These are phyloP conservation scores for Entomortierella chlamydospora DNA, from an alignment of 192 early-diverging fungal species.

Conservation along the genomic window DNA sequence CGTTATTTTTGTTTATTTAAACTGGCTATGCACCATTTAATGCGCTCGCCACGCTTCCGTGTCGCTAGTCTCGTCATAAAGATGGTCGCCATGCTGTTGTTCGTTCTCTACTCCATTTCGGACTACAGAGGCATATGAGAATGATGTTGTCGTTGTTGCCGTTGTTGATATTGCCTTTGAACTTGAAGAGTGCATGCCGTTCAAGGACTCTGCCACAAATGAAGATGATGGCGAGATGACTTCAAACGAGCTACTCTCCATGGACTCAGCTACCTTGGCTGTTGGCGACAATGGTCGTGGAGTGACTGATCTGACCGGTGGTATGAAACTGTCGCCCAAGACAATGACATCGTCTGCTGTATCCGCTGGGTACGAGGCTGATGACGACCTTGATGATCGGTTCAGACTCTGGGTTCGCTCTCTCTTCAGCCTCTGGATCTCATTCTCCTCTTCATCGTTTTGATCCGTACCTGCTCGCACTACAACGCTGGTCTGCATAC, in stretches of 20 bases:
- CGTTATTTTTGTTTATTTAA: slow-evolving; percentile 2
- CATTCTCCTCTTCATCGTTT: slow-evolving; percentile 31
- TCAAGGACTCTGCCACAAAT: background rate
- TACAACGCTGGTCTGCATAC: slow-evolving; percentile 42
- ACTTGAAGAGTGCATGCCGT: background rate
- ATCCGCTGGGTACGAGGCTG: slow-evolving; percentile 2
- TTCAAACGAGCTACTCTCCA: slow-evolving; percentile 6
- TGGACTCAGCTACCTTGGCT: background rate
- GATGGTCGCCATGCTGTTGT: slow-evolving; percentile 6
- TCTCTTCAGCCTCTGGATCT: slow-evolving; percentile 29
- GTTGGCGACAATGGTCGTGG: slow-evolving; percentile 15
- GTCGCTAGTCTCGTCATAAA: slow-evolving; percentile 44
- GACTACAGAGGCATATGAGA: slow-evolving; percentile 31
- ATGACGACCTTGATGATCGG: slow-evolving; percentile 17
- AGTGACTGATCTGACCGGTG: background rate
- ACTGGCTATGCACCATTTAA: no score
- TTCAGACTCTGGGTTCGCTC: slow-evolving; percentile 19
- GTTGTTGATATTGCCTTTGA: background rate
- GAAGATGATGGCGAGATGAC: slow-evolving; percentile 13
- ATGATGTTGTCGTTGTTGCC: background rate
- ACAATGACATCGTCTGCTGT: slow-evolving; percentile 22
- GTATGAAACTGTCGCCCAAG: slow-evolving; percentile 32
- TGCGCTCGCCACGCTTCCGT: slow-evolving; percentile 46
- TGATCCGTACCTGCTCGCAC: slow-evolving; percentile 42
- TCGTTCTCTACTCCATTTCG: background rate